Conservation (phyloP, 2,329 filamentous ascomycete species). For the Beauveria medogensis region DNA sequence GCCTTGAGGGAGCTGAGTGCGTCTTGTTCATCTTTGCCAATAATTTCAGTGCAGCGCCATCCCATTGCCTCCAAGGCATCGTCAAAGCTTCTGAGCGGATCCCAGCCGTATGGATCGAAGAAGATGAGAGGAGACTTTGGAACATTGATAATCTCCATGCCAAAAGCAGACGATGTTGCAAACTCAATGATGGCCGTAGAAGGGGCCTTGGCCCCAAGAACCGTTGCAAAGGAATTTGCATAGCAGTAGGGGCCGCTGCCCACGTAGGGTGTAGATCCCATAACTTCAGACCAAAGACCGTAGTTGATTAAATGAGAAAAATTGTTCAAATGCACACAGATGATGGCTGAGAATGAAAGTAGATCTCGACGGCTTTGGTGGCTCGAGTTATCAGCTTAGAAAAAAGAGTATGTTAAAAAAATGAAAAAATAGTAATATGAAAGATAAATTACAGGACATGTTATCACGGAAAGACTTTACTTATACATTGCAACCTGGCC, state of each 20-base stretch:
- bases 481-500: no score
- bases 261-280: slow-evolving; percentile 12
- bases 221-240: slow-evolving; percentile 15
- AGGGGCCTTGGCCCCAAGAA: slow-evolving; percentile 12
- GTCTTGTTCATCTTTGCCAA: slow-evolving; percentile 12
- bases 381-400: no score
- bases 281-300: not conserved
- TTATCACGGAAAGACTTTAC: no score
- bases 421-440: no score
- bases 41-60: slow-evolving; percentile 11
- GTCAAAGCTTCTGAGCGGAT: slow-evolving; percentile 12
- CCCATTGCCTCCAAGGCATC: slow-evolving; percentile 12
- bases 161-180: slow-evolving; percentile 15
- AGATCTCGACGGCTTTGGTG: not conserved
- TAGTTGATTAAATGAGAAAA: no score
- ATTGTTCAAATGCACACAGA: no score
- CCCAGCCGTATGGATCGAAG: slow-evolving; percentile 16
- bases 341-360: not conserved
- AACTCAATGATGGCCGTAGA: slow-evolving; percentile 15
- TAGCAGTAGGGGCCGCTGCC: slow-evolving; percentile 17
- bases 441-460: no score
- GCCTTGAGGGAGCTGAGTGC: slow-evolving; percentile 11
- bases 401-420: no score
- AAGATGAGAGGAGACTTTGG: slow-evolving; percentile 10
- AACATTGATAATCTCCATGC: slow-evolving; percentile 15